Conservation (phyloP, 768 basidiomycete species). For the Mycena filopes region DNA sequence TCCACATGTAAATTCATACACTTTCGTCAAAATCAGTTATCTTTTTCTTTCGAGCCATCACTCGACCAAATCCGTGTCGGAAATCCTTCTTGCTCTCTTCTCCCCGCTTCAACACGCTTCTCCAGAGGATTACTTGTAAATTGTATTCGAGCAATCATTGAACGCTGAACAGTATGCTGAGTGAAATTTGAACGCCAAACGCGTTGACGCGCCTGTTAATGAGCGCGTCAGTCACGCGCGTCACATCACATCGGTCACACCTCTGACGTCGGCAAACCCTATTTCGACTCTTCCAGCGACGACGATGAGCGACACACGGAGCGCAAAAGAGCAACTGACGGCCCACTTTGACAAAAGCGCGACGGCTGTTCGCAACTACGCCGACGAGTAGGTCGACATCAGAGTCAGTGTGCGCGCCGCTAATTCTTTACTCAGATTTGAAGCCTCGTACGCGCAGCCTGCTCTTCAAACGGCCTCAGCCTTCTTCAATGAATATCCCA, state of each 20-base stretch:
- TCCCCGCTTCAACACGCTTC: too few species aligned
- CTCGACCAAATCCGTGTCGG: too few species aligned
- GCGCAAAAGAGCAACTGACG: constrained; percentile 36
- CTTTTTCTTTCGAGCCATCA: too few species aligned
- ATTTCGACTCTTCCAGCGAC: not conserved
- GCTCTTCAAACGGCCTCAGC: constrained; percentile 43
- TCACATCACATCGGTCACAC: not conserved
- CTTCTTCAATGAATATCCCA: constrained; percentile 48
- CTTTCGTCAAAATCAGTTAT: too few species aligned
- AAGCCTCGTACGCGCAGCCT: constrained; percentile 56
- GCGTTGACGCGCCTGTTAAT: not conserved
- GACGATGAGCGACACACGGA: constrained; percentile 31
- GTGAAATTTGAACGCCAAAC: too few species aligned
- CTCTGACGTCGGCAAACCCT: not conserved
- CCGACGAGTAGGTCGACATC: constrained; percentile 42
- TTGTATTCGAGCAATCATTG: too few species aligned
- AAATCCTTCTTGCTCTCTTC: too few species aligned
- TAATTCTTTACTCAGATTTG: constrained; percentile 46
- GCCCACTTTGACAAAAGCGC: constrained; percentile 51
- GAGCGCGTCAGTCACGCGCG: constrained; percentile 1
- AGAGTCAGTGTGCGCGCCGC: not conserved
- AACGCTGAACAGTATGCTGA: too few species aligned
- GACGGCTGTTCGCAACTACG: constrained; percentile 47
- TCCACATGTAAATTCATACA: too few species aligned
- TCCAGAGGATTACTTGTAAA: too few species aligned